Evolutionary conservation across 176 grass and related monocot species (phyloP), one percentile per base, ranked within the genome.

Genomic region (Musa itinerans): DNA sequence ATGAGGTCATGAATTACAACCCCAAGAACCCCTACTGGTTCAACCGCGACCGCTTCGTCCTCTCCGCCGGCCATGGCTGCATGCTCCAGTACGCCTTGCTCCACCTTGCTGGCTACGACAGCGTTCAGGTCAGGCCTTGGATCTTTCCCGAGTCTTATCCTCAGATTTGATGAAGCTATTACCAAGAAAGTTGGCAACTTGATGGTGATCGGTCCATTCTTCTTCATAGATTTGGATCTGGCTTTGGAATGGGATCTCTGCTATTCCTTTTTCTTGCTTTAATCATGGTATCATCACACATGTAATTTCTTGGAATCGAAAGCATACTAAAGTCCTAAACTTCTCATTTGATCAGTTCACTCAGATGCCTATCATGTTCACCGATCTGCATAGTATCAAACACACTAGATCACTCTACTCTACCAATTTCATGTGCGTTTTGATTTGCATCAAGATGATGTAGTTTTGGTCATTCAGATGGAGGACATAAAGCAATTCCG

Each of bases 21-120:
- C 90, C 94, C 63, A 97, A 91, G 88, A 97, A 97, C 79, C 90
- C 94, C 6, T 97, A 93, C 90, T 97, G 83, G 80, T 97, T 93
- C 86, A 97, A 97, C 88, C 90, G 90, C 48, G 96, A 99, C 77
- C 96, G 96, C 65, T 99, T 99, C 76, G 76, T 99, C 8, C 96
- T 99, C 83, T 93, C 90, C 49, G 94, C 94, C 63, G 90, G 94
- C 20, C 94, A 97, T 48, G 94, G 94, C 0, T 97, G 96, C 82
- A 93, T 93, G 94, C 84, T 97, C 81, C 90, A 97, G 84, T 97
- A 97, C 74, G 94, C 94, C 8, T 80, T 97, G 63, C 94, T 97
- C 74, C 90, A 93, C 71, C 94, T 93, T 76, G 94, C 94, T 58
- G 88, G 94, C 13, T 97, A 97, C 67, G 88, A 97, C 74, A 92